Evolutionary conservation across 495 filamentous ascomycete species (phyloP), one percentile per base, ranked within the genome.

Genomic region (Aspergillus diversus): DNA sequence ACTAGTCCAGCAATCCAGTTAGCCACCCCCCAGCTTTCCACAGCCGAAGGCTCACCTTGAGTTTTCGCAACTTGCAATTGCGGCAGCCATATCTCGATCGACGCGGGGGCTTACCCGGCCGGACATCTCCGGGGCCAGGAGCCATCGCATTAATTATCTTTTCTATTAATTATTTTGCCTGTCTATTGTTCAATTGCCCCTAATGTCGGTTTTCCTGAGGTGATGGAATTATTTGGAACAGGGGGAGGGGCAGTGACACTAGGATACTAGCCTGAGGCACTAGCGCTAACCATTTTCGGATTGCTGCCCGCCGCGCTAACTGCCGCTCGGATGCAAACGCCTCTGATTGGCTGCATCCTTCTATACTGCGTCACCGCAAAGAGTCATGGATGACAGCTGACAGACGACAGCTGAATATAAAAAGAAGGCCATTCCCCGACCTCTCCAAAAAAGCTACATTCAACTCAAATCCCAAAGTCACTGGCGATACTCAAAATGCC

Each of bases 61-160:
- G 63, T 67, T 77, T 80, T 60, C 79, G 61, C 31, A 81, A 75
- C 68, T 82, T 83, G 73, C 78, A 82, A 65, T 81, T 82, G 34
- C 80, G 75, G 63, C 80, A 83, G 55, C 80, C 80, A 64, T 64
- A 75, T 74, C 79, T 71, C 31, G 80, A 81, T 56, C 73, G 69
- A 33, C 63, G 66, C 61, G 0, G 50, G 55, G 48, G 66, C 52
- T 27, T 61, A 56, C 42, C 21, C 46, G 64, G 37, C 52, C 32
- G 58, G 8, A 12, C n/a, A 21, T 66, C 39, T 48, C 46, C 64
- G 57, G 64, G 63, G 55, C 34, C 58, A 59, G 8, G 63, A 16
- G 66, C 68, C 6, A 66, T 52, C 70, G 71, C 72, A 31, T 16
- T 56, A 27, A 27, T 27, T 27, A 27, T 27, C 21, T 2, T 27